Percentiles rank a stretch among this genome's conserved stretches.
These are phyloP conservation scores for Rhizopogon sp. DNA, from an alignment of 768 basidiomycete genomes.

Conservation along the genomic window DNA sequence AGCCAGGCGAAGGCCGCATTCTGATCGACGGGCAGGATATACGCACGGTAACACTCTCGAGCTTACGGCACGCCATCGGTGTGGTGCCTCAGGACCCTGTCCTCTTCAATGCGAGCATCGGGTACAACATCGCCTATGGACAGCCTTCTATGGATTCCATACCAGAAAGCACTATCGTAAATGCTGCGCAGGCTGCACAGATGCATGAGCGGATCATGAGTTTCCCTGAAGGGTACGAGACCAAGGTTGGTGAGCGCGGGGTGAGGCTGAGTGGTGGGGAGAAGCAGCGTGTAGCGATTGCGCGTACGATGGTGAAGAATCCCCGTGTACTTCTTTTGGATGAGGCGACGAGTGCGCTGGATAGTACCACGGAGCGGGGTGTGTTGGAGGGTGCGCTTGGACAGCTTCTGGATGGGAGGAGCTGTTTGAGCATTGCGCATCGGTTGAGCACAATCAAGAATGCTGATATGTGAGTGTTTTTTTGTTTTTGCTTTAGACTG, in stretches of 20 bases:
- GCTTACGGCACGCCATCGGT: conserved; percentile 76
- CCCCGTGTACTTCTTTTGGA: conserved; percentile 78
- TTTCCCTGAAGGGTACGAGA: conserved; percentile 85
- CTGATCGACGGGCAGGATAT: conserved; percentile 85
- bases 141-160: conserved; percentile 48
- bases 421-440: conserved; percentile 23
- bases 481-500: no score
- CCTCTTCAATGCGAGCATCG: conserved; percentile 66
- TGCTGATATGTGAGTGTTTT: conserved; percentile 49
- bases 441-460: conserved; percentile 45
- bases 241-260: conserved; percentile 87
- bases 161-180: conserved; percentile 61
- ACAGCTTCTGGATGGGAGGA: conserved; percentile 11
- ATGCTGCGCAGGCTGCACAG: conserved; percentile 75
- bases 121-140: conserved; percentile 66
- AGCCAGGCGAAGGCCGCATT: conserved; percentile 74
- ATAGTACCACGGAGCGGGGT: conserved; percentile 87
- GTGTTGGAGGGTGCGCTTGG: conserved; percentile 57
- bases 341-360: conserved; percentile 79
- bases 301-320: conserved; percentile 81
- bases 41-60: conserved; percentile 78
- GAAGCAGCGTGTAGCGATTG: conserved; percentile 87
- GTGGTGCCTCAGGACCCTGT: conserved; percentile 68
- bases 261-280: conserved; percentile 83
- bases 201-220: conserved; percentile 82